These are phyloP conservation scores for Syzygium malaccense DNA, from an alignment of 441 rosid species.

Conservation along the genomic window DNA sequence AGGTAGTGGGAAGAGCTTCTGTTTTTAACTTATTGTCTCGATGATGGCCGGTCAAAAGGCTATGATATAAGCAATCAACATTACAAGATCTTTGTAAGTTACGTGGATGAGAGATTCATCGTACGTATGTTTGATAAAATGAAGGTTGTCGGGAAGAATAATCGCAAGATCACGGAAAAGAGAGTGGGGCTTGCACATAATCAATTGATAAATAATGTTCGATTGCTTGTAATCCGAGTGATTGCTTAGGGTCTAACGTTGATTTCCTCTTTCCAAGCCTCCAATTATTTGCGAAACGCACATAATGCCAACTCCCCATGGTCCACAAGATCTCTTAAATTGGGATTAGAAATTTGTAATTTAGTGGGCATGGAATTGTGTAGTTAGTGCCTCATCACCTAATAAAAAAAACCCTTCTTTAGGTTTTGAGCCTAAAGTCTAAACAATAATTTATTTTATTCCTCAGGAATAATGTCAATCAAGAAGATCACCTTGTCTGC, in stretches of 20 bases:
- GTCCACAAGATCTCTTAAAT: neutral
- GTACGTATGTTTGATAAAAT: neutral
- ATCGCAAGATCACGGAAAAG: neutral
- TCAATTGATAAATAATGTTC: neutral
- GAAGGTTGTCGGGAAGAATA: neutral
- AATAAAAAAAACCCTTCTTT: neutral
- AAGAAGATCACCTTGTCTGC: neutral
- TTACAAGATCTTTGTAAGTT: neutral
- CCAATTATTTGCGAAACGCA: neutral
- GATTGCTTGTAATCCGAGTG: neutral
- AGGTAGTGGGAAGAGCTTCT: neutral
- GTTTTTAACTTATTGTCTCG: neutral
- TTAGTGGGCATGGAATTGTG: neutral
- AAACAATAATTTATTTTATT: neutral
- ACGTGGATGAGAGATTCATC: neutral
- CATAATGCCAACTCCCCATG: neutral
- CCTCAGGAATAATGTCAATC: neutral
- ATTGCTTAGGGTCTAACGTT: neutral
- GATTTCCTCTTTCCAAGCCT: neutral
- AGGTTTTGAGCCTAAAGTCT: neutral
- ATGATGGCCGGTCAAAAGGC: neutral
- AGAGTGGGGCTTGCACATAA: neutral
- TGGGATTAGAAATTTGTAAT: neutral
- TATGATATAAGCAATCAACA: neutral
- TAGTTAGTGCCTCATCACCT: neutral